Evolutionary conservation across 2,329 filamentous ascomycete species (phyloP).

Genomic region (Rutstroemia sydowiana): DNA sequence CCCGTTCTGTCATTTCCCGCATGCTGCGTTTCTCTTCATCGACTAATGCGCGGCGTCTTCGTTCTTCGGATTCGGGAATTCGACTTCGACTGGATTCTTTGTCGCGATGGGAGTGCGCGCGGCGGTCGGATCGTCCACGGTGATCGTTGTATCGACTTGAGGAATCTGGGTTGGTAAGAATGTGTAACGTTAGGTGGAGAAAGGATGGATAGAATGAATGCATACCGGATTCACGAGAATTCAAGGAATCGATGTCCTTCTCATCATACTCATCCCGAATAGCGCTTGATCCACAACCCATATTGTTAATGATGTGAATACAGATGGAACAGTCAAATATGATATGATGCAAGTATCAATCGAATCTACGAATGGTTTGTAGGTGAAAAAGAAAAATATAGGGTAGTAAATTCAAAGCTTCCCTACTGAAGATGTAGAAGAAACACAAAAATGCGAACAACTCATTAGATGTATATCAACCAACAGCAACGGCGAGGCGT

Average conservation of each 20-base stretch:
- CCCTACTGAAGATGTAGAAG: not conserved
- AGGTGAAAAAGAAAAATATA: not conserved
- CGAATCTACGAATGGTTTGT: not conserved
- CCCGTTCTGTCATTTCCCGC: not conserved
- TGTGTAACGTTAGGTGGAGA: not conserved
- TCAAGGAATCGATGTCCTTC: not conserved
- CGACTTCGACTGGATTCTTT: not conserved
- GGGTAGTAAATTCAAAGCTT: not conserved
- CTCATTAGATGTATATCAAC: not conserved
- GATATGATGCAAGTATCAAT: not conserved
- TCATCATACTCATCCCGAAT: not conserved
- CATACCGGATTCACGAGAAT: not conserved
- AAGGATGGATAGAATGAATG: not conserved
- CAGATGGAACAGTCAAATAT: not conserved
- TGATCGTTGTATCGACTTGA: not conserved
- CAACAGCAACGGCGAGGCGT: not conserved
- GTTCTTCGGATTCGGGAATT: not conserved
- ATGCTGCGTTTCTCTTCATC: not conserved
- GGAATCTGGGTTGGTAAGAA: not conserved
- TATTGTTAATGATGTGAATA: not conserved
- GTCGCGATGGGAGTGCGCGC: not conserved
- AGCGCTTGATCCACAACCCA: slow-evolving; percentile 1
- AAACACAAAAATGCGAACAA: not conserved
- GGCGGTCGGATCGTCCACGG: not conserved
- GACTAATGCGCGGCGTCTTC: not conserved